Evolutionary conservation across 192 early-diverging fungal genomes (phyloP).

Genomic region (Backusella sp.): DNA sequence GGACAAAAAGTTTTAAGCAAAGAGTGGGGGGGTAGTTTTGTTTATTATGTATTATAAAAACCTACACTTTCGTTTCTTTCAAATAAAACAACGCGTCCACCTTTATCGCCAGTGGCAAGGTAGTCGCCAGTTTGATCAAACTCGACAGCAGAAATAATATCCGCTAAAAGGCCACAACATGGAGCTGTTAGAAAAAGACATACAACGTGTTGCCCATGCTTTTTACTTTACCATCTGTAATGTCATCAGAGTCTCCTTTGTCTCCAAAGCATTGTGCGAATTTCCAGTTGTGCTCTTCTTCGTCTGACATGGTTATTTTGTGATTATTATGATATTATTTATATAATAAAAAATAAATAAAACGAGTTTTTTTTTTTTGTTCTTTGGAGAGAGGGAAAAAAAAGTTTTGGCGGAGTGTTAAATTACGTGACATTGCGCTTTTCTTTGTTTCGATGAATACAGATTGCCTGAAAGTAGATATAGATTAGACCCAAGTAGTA

Average conservation of each 20-base stretch:
- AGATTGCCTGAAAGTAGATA: too few relatives aligned
- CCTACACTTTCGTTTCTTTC: conserved; percentile 86
- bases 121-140: conserved; percentile 98
- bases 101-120: conserved; percentile 95
- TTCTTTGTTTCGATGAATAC: too few relatives aligned
- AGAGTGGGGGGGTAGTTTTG: not conserved
- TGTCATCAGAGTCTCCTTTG: conserved; percentile 97
- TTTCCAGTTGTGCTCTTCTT: conserved; percentile 63
- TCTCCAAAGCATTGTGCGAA: conserved; percentile 99
- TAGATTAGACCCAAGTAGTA: too few relatives aligned
- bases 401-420: too few relatives aligned
- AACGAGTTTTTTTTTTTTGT: not conserved
- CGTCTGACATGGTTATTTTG: not conserved
- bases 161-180: conserved; percentile 56
- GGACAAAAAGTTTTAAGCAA: too few relatives aligned
- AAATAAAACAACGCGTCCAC: conserved; percentile 86
- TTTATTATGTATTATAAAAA: not conserved
- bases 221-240: conserved; percentile 87
- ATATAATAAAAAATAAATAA: not conserved
- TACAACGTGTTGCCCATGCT: not conserved
- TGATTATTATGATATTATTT: not conserved
- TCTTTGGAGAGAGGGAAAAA: not conserved
- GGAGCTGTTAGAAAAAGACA: not conserved
- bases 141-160: conserved; percentile 98
- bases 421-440: too few relatives aligned